Evolutionary conservation across 768 basidiomycete species (phyloP).

Genomic region (Coprinopsis cinerea): DNA sequence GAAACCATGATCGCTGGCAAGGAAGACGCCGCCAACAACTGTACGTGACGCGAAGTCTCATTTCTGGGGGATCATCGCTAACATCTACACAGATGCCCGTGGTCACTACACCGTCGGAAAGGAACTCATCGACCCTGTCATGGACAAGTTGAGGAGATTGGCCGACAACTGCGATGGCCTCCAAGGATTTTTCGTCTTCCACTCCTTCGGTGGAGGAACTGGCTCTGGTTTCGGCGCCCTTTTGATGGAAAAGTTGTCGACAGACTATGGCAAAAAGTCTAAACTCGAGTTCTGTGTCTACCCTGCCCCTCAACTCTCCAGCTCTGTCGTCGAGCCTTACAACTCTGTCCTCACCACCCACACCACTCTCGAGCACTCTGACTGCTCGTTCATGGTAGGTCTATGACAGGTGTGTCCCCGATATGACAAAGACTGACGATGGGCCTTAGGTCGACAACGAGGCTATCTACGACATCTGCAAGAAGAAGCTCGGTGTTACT

Average conservation of each 20-base stretch:
- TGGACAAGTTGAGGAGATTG: conserved; percentile 95
- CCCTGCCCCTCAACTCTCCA: conserved; percentile 63
- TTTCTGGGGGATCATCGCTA: conserved; percentile 2
- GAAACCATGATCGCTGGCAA: conserved; percentile 98
- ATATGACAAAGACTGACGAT: conserved; percentile 7
- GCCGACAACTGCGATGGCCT: conserved; percentile 98
- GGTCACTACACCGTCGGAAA: conserved; percentile 99
- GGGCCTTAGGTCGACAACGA: conserved; percentile 68
- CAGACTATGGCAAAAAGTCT: conserved; percentile 99
- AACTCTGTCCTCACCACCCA: conserved; percentile 96
- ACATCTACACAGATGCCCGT: conserved; percentile 69
- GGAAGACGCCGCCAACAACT: conserved; percentile 99
- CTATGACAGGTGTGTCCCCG: not conserved
- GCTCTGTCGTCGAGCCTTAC: conserved; percentile 97
- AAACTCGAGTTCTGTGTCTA: conserved; percentile 99
- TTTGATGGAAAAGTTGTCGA: conserved; percentile 92
- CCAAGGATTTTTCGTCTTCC: conserved; percentile 99
- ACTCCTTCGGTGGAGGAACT: conserved; percentile 99
- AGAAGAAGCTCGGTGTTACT: conserved; percentile 80
- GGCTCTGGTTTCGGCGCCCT: conserved; percentile 99
- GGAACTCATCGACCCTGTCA: conserved; percentile 93
- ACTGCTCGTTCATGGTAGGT: conserved; percentile 96
- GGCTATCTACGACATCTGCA: conserved; percentile 99
- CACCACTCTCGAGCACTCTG: conserved; percentile 97
- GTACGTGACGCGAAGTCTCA: conserved; percentile 35